These are phyloP conservation scores for Porphyrellus cyaneotinctus DNA, from an alignment of 768 basidiomycete genomes.

Conservation along the genomic window DNA sequence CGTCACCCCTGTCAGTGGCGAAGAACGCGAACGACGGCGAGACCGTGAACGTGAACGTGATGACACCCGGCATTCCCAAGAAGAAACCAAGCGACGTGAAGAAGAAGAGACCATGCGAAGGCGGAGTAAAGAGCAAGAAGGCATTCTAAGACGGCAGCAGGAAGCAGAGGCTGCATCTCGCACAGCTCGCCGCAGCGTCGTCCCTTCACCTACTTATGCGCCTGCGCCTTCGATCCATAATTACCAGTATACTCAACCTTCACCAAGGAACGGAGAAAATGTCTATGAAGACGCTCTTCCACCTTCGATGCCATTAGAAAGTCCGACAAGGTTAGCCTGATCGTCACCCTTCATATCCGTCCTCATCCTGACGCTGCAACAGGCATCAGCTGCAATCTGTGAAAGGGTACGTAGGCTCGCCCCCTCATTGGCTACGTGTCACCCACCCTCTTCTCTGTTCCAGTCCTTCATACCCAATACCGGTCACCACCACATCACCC, in stretches of 20 bases:
- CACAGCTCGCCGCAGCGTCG: constrained; percentile 36
- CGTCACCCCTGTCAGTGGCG: constrained; percentile 26
- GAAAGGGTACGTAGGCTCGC: constrained; percentile 33
- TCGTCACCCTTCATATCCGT: constrained; percentile 37
- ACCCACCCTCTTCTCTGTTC: constrained; percentile 18
- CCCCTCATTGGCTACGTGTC: constrained; percentile 2
- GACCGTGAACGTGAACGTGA: constrained; percentile 21
- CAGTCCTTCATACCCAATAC: constrained; percentile 44
- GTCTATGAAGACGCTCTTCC: constrained; percentile 33
- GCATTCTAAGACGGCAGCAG: constrained; percentile 53
- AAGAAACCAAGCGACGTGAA: constrained; percentile 43
- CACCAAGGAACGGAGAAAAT: constrained; percentile 29
- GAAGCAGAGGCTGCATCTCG: constrained; percentile 54
- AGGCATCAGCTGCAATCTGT: constrained; percentile 28
- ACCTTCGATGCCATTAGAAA: constrained; percentile 58
- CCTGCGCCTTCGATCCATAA: constrained; percentile 29
- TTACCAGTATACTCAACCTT: constrained; percentile 33
- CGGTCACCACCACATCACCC: constrained; percentile 69
- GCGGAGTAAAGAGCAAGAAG: constrained; percentile 52
- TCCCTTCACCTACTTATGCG: constrained; percentile 25
- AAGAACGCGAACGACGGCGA: constrained; percentile 26
- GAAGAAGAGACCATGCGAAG: constrained; percentile 45
- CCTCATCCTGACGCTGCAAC: constrained; percentile 24
- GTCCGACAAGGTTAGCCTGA: constrained; percentile 51
- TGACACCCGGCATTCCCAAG: constrained; percentile 38